Base-by-base conservation (phyloP, 2,329 filamentous ascomycete genomes). In the Raffaelea ambrosiae region DNA sequence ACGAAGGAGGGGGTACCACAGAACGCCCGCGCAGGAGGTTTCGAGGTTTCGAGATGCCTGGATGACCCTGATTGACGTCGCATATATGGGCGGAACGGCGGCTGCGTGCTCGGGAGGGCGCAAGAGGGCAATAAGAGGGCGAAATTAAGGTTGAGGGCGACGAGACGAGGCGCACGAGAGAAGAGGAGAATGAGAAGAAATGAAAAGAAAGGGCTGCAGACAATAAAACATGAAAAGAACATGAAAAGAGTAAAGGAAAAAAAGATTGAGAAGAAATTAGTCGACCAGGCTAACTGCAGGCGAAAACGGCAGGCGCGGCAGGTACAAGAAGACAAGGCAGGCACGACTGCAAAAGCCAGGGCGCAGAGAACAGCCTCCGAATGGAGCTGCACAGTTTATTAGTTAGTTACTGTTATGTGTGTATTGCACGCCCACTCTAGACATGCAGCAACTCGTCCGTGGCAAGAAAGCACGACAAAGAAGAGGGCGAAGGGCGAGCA, bases 1-100 rank as follows among this genome's bases (percentile, higher is more conserved):
- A n/a, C n/a, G 35, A 38, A n/a, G 18, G 35, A n/a, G 16, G 44
- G 47, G 36, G 44, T 58, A 57, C 59, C 55, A 54, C 57, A 58
- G 56, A 55, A 59, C 57, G 33, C 57, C 53, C 59, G 61, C 56
- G 56, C 55, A 48, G 54, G 44, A 51, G 64, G n/a, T n/a, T n/a
- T n/a, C n/a, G n/a, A n/a, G n/a, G n/a, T 65, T 66, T 66, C 63
- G 65, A 64, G 65, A 63, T 61, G 64, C 60, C 63, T 61, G 58
- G 62, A 61, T 61, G 62, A 66, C 65, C 67, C 67, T 70, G 70
- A 69, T 68, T 68, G 61, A 62, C 66, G 69, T 69, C 64, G 70
- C 68, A 72, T 68, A 63, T 61, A 63, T 53, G 55, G 58, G 53
- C 42, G 46, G 52, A 35, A 50, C 39, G 49, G 45, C 51, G 47